Evolutionary conservation across 306 rosid species (phyloP).

Genomic region (Pterocarpus macrocarpus): DNA sequence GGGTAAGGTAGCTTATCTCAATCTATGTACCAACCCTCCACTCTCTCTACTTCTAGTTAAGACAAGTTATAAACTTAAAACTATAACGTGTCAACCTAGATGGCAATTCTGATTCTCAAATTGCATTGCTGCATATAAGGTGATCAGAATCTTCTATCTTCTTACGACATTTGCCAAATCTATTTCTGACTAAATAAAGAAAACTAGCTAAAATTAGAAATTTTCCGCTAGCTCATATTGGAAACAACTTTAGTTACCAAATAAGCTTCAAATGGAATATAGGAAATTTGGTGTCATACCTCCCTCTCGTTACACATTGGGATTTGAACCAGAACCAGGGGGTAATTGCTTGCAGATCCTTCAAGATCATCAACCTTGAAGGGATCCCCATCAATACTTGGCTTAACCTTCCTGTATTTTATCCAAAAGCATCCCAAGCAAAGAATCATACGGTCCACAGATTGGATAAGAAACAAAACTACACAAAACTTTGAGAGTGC

Average conservation of each 20-base stretch:
- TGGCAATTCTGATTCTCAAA: slow-evolving; percentile 27
- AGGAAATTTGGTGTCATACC: slow-evolving; percentile 58
- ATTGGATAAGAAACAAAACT: slow-evolving; percentile 86
- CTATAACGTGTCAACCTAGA: slow-evolving; percentile 23
- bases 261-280: slow-evolving; percentile 2
- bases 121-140: slow-evolving; percentile 10
- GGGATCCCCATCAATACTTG: slow-evolving; percentile 62
- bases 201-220: slow-evolving; percentile 28
- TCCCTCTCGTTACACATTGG: slow-evolving; percentile 97
- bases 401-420: slow-evolving; percentile 80
- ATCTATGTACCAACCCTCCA: too few species aligned
- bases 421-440: slow-evolving; percentile 93
- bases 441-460: slow-evolving; percentile 82
- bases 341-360: slow-evolving; percentile 66
- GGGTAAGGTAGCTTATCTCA: too few species aligned
- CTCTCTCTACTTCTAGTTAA: too few species aligned
- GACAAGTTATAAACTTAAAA: not conserved
- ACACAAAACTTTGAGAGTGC: slow-evolving; percentile 87
- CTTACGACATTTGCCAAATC: slow-evolving; percentile 21
- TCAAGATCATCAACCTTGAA: slow-evolving; percentile 71
- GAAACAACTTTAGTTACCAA: slow-evolving; percentile 24
- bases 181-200: not conserved
- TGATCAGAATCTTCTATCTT: slow-evolving; percentile 35
- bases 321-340: slow-evolving; percentile 92
- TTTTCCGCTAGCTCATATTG: not conserved